These are phyloP conservation scores for Xylaria sp. DNA, from an alignment of 2,329 filamentous ascomycete species.

Conservation along the genomic window DNA sequence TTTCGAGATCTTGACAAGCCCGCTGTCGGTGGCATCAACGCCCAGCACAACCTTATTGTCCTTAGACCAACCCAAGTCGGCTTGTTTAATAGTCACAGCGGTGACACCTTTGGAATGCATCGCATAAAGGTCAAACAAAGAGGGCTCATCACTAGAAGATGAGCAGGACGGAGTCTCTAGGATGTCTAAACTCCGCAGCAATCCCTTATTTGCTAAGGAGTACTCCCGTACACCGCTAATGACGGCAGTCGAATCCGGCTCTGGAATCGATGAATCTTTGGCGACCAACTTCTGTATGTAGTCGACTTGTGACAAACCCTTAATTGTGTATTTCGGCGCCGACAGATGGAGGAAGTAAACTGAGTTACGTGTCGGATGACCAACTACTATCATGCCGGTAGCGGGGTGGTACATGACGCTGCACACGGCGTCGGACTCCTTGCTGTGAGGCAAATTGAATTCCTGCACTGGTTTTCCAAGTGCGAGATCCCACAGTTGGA, in stretches of 20 bases:
- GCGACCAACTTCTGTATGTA: slow-evolving; percentile 83
- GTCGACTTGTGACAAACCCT: slow-evolving; percentile 84
- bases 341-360: slow-evolving; percentile 97
- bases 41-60: slow-evolving; percentile 88
- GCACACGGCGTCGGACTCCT: slow-evolving; percentile 97
- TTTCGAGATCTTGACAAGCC: slow-evolving; percentile 78
- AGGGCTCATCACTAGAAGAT: slow-evolving; percentile 73
- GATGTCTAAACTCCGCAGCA: slow-evolving; percentile 90
- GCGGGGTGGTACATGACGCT: slow-evolving; percentile 93
- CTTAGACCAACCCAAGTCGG: slow-evolving; percentile 89
- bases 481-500: slow-evolving; percentile 97
- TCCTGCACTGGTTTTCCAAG: slow-evolving; percentile 96
- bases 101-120: slow-evolving; percentile 99
- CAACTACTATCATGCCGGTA: slow-evolving; percentile 93
- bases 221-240: slow-evolving; percentile 97
- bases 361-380: slow-evolving; percentile 95
- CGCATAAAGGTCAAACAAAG: slow-evolving; percentile 92
- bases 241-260: slow-evolving; percentile 94
- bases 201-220: slow-evolving; percentile 86
- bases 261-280: slow-evolving; percentile 78
- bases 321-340: slow-evolving; percentile 89
- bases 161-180: slow-evolving; percentile 75
- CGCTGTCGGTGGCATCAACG: slow-evolving; percentile 79
- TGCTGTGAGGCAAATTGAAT: slow-evolving; percentile 94
- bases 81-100: slow-evolving; percentile 84